Evolutionary conservation across 2,329 filamentous ascomycete species (phyloP).

Genomic region (Dactylellina sp.): DNA sequence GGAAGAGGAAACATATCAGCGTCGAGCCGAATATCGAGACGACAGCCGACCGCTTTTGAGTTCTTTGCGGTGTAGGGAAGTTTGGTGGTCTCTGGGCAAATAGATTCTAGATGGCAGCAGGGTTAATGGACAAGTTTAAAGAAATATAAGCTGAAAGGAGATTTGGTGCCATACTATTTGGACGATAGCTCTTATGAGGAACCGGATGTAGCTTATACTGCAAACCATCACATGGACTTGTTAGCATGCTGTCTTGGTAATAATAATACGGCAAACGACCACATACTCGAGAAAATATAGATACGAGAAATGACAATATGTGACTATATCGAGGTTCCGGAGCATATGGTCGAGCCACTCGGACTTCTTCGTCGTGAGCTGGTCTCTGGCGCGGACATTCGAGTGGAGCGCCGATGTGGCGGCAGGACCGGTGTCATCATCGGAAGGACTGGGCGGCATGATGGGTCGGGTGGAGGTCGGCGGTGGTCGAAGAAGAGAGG

Average conservation of each 20-base stretch:
- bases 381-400: constrained; percentile 51
- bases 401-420: constrained; percentile 44
- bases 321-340: constrained; percentile 72
- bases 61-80: constrained; percentile 74
- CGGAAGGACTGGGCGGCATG: constrained; percentile 40
- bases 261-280: neutral
- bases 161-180: constrained; percentile 64
- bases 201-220: constrained; percentile 75
- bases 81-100: constrained; percentile 64
- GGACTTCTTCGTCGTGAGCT: constrained; percentile 67
- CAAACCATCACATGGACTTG: constrained; percentile 23
- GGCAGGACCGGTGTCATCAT: constrained; percentile 31
- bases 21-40: constrained; percentile 72
- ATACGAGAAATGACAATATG: constrained; percentile 74
- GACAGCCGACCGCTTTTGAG: constrained; percentile 69
- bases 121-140: constrained; percentile 4
- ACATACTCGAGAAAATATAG: constrained; percentile 78
- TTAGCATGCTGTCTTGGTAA: neutral
- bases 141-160: neutral
- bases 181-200: constrained; percentile 71
- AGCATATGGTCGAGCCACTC: constrained; percentile 73
- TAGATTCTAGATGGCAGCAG: constrained; percentile 39
- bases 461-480: constrained; percentile 31
- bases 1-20: constrained; percentile 72
- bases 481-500: constrained; percentile 33